Evolutionary conservation across 805 yeast genomes (phyloP), one percentile per base, ranked within the genome.

Genomic region (Clavispora carvajalis): DNA sequence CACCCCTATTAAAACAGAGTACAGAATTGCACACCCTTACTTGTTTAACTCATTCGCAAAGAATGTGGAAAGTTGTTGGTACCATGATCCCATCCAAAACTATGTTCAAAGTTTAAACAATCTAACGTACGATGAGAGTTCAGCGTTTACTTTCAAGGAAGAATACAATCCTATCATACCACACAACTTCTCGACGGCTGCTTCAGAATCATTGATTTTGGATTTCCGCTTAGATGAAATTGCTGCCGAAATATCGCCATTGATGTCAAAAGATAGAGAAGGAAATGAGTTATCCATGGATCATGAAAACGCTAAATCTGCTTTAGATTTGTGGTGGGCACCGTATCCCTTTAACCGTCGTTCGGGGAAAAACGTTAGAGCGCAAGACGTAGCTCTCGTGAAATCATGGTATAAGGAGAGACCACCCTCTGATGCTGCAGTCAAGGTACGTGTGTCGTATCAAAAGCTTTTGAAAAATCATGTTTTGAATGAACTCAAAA

Each of bases 361-460:
- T 22, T 74, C 81, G 24, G 96, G 95, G 1, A 64, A 59, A 17
- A 87, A 74, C 54, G 79, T 78, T 0, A 73, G 97, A 48, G 91
- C 98, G 1, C 85, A 93, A 57, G 98, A 93, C 62, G 95, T 90
- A 12, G 80, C 96, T 0, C 60, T 93, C 3, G 69, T 85, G 6
- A 93, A 93, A 59, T 67, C 73, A 19, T 88, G 96, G 95, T 90
- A 85, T 55, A 62, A 77, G 33, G 82, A 83, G 40, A 80, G 78
- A 42, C 82, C 90, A 1, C 73, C 79, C 13, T 67, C 74, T 7
- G 73, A 70, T 5, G 71, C 74, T 40, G 89, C 90, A 0, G 75
- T 80, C 7, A 93, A 93, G 57, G 88, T 86, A 0, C 75, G 90
- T 31, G 78, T 89, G 1, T 90, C 98, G 0, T 84, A 90, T 57